These are phyloP conservation scores for Aphanocladium album DNA, from an alignment of 2,329 filamentous ascomycete species.

Conservation along the genomic window DNA sequence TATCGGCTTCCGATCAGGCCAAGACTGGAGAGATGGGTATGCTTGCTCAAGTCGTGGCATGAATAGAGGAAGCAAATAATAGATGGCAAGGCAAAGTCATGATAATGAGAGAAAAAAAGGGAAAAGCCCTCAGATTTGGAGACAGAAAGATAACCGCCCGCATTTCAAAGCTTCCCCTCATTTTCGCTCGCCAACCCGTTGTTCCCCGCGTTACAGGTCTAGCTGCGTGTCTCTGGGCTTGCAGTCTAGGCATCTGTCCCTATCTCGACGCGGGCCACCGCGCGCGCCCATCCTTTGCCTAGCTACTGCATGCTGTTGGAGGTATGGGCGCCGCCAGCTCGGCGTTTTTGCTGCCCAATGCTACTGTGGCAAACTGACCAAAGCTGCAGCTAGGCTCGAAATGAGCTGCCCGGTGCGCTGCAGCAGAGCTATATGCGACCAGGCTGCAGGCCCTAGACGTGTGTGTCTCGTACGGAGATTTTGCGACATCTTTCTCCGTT, in stretches of 20 bases:
- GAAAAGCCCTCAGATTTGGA: neutral
- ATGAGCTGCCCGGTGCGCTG: neutral
- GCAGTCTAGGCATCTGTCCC: neutral
- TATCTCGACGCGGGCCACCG: neutral
- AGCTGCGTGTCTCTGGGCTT: neutral
- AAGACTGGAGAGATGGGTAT: neutral
- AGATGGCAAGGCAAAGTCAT: neutral
- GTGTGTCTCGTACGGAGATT: neutral
- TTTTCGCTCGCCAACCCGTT: neutral
- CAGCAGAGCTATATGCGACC: neutral
- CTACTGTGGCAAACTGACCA: neutral
- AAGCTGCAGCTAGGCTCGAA: neutral
- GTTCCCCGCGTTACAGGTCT: conserved; percentile 6
- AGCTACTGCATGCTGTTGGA: neutral
- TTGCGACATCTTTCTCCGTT: neutral
- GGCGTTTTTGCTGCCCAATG: conserved; percentile 7
- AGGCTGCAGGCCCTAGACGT: neutral
- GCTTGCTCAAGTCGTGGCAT: too few relatives aligned
- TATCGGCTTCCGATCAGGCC: conserved; percentile 9
- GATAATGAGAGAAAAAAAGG: neutral
- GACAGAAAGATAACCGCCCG: neutral
- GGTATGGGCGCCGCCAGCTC: too few relatives aligned
- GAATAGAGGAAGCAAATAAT: neutral
- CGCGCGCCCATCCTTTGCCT: neutral
- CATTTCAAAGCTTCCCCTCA: conserved; percentile 7